Percentiles rank a stretch among this genome's conserved stretches.
phyloP scores from a whole-genome alignment of 352 stramenopile genomes.

The Globisporangium parvum region DNA sequence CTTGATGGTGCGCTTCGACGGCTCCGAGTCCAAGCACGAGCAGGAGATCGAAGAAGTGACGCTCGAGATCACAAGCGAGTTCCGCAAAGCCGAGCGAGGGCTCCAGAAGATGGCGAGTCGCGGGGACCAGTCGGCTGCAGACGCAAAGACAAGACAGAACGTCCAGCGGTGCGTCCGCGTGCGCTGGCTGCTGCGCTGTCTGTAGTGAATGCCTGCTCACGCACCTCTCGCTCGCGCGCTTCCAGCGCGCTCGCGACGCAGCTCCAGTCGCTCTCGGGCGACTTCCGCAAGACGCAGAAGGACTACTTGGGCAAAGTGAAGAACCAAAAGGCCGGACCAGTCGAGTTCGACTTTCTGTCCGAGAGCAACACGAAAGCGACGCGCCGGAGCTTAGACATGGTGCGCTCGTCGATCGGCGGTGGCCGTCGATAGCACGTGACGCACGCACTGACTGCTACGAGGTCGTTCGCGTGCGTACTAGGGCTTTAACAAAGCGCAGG shows the following conservation, averaged over 20 bases:
- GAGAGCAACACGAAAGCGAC: conserved; percentile 61
- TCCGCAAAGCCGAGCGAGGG: conserved; percentile 69
- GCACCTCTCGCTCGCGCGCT: too few relatives aligned
- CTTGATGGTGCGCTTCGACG: conserved; percentile 84
- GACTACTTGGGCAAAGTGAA: conserved; percentile 97
- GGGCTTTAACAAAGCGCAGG: conserved; percentile 93
- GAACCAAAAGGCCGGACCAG: conserved; percentile 94
- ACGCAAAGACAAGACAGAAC: conserved; percentile 83
- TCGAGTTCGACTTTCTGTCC: conserved; percentile 88
- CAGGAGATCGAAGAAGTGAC: conserved; percentile 80
- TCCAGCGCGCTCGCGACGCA: conserved; percentile 90
- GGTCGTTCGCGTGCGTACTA: conserved; percentile 20
- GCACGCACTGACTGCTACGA: conserved; percentile 8
- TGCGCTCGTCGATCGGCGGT: background rate
- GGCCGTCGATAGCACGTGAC: conserved; percentile 1
- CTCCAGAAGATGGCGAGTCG: conserved; percentile 73
- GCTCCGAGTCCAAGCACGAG: conserved; percentile 81
- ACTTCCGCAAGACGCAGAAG: conserved; percentile 97
- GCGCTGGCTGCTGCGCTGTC: too few relatives aligned
- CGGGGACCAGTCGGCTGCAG: conserved; percentile 63
- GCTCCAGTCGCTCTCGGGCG: conserved; percentile 94
- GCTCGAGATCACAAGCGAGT: conserved; percentile 76
- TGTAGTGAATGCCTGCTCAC: too few relatives aligned
- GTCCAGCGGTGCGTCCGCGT: conserved; percentile 57
- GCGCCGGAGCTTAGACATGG: conserved; percentile 48